These are phyloP conservation scores for Linderniella brevidens DNA, from an alignment of 257 asterid species.

Conservation along the genomic window DNA sequence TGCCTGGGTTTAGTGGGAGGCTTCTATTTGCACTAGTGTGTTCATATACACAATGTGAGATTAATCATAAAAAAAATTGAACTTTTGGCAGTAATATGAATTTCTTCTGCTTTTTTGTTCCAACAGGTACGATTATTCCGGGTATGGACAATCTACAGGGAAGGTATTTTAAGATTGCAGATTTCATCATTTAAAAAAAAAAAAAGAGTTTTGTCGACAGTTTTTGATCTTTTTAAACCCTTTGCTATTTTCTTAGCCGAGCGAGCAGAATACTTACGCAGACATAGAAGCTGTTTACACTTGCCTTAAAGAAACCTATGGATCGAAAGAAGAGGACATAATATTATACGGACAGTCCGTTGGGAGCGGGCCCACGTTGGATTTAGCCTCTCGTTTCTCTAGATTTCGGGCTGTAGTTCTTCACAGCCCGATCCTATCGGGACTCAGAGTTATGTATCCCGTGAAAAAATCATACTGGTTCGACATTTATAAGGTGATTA, in stretches of 20 bases:
- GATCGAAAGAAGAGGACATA: slow-evolving; percentile 71
- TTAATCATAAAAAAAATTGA: no score
- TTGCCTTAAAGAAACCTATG: slow-evolving; percentile 73
- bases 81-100: neutral
- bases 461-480: slow-evolving; percentile 93
- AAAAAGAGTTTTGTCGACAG: no score
- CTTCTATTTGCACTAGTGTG: no score
- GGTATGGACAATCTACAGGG: slow-evolving; percentile 86
- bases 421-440: slow-evolving; percentile 90
- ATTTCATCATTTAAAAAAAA: no score
- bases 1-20: no score
- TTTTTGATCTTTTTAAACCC: no score
- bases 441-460: slow-evolving; percentile 92
- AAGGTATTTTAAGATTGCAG: slow-evolving; percentile 57
- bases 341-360: slow-evolving; percentile 94
- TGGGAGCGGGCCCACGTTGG: slow-evolving; percentile 94
- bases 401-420: slow-evolving; percentile 89
- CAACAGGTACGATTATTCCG: slow-evolving; percentile 84
- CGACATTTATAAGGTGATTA: slow-evolving; percentile 90
- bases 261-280: slow-evolving; percentile 80
- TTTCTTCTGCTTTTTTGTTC: slow-evolving; percentile 9
- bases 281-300: slow-evolving; percentile 89
- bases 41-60: no score
- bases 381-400: slow-evolving; percentile 65
- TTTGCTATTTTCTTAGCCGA: slow-evolving; percentile 39